phyloP scores from a whole-genome alignment of 1,284 basidiomycete genomes.

The Leccinum pachyderme region DNA sequence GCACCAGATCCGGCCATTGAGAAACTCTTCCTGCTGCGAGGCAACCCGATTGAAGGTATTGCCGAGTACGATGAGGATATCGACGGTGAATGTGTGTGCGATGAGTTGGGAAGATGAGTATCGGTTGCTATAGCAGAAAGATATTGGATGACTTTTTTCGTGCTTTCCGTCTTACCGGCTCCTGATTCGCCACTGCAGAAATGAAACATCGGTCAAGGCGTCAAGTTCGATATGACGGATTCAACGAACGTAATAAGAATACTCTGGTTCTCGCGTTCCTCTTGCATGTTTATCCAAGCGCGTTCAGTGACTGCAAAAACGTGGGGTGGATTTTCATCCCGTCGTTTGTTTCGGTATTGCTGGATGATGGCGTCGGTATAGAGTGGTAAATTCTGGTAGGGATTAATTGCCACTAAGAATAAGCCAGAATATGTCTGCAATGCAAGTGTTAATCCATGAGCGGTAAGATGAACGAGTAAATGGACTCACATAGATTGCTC shows the following conservation, averaged over 20 bases:
- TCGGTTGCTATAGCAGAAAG: constrained; percentile 95
- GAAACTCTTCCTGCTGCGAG: constrained; percentile 49
- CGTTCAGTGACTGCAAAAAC: constrained; percentile 97
- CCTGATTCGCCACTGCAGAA: constrained; percentile 88
- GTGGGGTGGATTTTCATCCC: constrained; percentile 96
- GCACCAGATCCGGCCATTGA: constrained; percentile 45
- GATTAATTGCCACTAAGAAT: constrained; percentile 98
- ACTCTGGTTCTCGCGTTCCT: constrained; percentile 96
- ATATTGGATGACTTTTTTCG: constrained; percentile 99
- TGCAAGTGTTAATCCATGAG: constrained; percentile 14
- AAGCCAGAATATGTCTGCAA: constrained; percentile 91
- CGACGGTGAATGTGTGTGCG: constrained; percentile 61
- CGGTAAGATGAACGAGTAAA: background rate
- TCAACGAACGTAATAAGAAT: constrained; percentile 90
- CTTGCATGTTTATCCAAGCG: constrained; percentile 98
- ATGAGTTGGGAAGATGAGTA: constrained; percentile 56
- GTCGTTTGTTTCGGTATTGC: constrained; percentile 88
- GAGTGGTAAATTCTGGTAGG: constrained; percentile 90
- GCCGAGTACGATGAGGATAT: constrained; percentile 43
- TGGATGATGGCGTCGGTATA: constrained; percentile 92
- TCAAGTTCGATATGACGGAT: background rate
- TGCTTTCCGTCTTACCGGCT: constrained; percentile 99
- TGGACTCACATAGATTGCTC: constrained; percentile 88
- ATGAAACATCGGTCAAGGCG: constrained; percentile 2
- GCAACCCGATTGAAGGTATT: constrained; percentile 60